Evolutionary conservation across 257 asterid species (phyloP), one percentile per base, ranked within the genome.

Genomic region (Nicotiana otophora): DNA sequence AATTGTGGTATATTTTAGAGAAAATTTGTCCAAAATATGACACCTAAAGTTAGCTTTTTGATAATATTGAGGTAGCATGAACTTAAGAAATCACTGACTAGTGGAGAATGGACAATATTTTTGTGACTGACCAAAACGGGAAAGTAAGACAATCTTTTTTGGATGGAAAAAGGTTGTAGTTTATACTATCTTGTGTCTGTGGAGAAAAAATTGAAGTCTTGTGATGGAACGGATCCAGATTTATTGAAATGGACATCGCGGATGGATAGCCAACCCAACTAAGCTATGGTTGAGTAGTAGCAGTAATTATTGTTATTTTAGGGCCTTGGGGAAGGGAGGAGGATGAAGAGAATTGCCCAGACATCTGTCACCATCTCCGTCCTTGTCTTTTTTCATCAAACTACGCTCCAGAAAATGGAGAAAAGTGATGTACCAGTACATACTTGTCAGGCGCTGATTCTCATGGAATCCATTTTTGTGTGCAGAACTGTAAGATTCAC

Each of bases 401-500:
- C 36, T 12, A 10, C 12, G 60, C 60, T 72, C 34, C 20, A 23
- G 20, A 48, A 48, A 48, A 48, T 11, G 4, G 39, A 48, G 42
- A 23, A 12, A 42, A 48, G 7, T 26, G 6, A 12, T 15, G 51
- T 48, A 14, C 62, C 8, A 23, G 8, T 48, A 48, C 79, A 46
- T 74, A 74, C 20, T 48, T 48, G 4, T 74, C 62, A 6, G 26
- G 23, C 0, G 19, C n/a, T 57, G 62, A 0, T 17, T 17, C 9
- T 17, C 23, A 57, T 57, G 23, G 15, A 74, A 74, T 26, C 39
- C 26, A 0, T 48, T 48, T 48, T 74, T 74, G 39, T 48, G 7
- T 84, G 90, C 92, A 95, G 98, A 95, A 95, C 85, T 95, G 98
- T 84, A 95, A 93, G 87, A 95, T 95, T 89, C 96, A 93, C 86